phyloP scores from a whole-genome alignment of 2,329 filamentous ascomycete genomes.

The Penicillium palitans region DNA sequence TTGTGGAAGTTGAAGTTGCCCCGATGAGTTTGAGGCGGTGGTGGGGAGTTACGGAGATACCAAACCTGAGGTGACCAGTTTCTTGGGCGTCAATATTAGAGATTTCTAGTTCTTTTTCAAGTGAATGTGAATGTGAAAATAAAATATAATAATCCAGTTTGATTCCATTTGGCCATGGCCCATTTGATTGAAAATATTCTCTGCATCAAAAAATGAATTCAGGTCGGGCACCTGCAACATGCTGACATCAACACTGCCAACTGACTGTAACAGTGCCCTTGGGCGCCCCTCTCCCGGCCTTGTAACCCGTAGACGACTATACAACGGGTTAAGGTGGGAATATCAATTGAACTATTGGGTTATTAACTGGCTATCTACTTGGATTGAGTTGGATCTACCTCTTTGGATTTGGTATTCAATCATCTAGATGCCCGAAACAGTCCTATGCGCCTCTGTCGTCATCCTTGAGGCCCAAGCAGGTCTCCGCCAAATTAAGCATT shows the following conservation, averaged over 20 bases:
- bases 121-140: not conserved
- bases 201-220: not conserved
- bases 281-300: conserved; percentile 3
- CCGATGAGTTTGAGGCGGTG: conserved; percentile 23
- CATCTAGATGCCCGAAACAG: not conserved
- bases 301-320: conserved; percentile 6
- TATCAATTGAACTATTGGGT: not conserved
- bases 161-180: no score
- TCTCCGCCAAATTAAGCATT: conserved; percentile 4
- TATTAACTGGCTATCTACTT: not conserved
- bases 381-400: not conserved
- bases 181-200: not conserved
- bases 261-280: conserved; percentile 22
- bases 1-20: conserved; percentile 17
- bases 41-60: conserved; percentile 18
- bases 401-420: not conserved
- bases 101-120: not conserved
- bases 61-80: not conserved
- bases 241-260: conserved; percentile 29
- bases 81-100: not conserved
- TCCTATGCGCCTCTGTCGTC: conserved; percentile 13
- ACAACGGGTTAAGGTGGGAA: not conserved
- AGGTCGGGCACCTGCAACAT: conserved; percentile 10
- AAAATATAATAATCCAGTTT: not conserved
- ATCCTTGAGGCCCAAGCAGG: conserved; percentile 7